phyloP scores from a whole-genome alignment of 345 rosid species.

The Murraya paniculata region DNA sequence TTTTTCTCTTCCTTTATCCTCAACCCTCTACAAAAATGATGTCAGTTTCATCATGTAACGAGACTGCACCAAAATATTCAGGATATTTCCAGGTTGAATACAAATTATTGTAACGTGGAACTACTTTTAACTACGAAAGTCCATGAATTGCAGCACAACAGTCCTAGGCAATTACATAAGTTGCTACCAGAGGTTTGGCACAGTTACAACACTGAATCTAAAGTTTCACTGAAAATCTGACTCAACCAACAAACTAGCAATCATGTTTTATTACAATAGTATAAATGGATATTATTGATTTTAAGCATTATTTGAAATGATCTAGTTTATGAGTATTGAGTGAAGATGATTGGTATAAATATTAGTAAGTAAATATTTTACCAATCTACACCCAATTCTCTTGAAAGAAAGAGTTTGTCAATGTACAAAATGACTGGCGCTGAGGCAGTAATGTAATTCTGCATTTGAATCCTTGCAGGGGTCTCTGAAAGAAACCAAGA shows the following conservation, averaged over 20 bases:
- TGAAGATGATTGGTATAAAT: background rate
- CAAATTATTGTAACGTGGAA: background rate
- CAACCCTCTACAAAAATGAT: background rate
- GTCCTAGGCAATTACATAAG: background rate
- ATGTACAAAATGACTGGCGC: conserved; percentile 57
- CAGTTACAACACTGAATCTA: background rate
- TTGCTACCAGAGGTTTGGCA: background rate
- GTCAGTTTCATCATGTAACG: background rate
- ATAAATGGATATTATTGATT: background rate
- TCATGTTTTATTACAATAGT: background rate
- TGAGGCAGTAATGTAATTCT: conserved; percentile 53
- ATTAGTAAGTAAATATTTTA: conserved; percentile 21
- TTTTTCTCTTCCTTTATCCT: background rate
- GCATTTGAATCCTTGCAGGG: conserved; percentile 73
- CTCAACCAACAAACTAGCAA: background rate
- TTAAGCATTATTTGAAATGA: background rate
- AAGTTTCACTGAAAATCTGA: background rate
- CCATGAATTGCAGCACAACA: background rate
- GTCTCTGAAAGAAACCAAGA: conserved; percentile 41
- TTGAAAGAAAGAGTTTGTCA: conserved; percentile 63
- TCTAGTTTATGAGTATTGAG: background rate
- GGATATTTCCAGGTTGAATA: too few relatives aligned
- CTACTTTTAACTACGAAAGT: background rate
- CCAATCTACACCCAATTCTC: conserved; percentile 87
- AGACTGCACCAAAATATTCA: too few relatives aligned